phyloP scores from a whole-genome alignment of 768 basidiomycete genomes.

The Favolaschia claudopus region DNA sequence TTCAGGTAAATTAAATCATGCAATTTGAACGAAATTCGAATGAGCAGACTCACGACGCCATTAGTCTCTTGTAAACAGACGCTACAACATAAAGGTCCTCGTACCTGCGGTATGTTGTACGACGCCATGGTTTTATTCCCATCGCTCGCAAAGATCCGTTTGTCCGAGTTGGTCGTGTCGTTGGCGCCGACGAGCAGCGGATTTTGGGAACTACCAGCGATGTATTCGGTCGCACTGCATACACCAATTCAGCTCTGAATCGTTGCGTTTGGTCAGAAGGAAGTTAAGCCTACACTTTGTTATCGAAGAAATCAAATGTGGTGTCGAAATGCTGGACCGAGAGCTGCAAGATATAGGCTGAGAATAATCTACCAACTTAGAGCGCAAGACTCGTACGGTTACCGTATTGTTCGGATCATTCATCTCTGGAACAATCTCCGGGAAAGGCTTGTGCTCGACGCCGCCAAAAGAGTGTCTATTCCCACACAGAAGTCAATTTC shows the following conservation, averaged over 20 bases:
- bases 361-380: no score
- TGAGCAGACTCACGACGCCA: no score
- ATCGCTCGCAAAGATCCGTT: slow-evolving; percentile 16
- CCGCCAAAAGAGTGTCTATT: slow-evolving; percentile 1
- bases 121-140: slow-evolving; percentile 14
- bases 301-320: slow-evolving; percentile 11
- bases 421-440: slow-evolving; percentile 1
- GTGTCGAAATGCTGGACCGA: slow-evolving; percentile 22
- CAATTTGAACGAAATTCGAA: no score
- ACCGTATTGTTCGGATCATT: neutral
- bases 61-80: no score
- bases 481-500: neutral
- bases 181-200: slow-evolving; percentile 14
- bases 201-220: slow-evolving; percentile 3
- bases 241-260: no score
- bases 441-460: slow-evolving; percentile 11
- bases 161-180: slow-evolving; percentile 21
- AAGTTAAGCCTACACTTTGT: slow-evolving; percentile 9
- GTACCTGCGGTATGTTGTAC: no score
- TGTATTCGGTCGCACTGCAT: slow-evolving; percentile 14
- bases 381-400: no score
- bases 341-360: no score
- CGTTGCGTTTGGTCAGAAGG: neutral
- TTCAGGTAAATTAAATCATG: neutral
- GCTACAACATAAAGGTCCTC: no score